These are phyloP conservation scores for Mucor mucedo DNA, from an alignment of 371 early-diverging fungal genomes.

Conservation along the genomic window DNA sequence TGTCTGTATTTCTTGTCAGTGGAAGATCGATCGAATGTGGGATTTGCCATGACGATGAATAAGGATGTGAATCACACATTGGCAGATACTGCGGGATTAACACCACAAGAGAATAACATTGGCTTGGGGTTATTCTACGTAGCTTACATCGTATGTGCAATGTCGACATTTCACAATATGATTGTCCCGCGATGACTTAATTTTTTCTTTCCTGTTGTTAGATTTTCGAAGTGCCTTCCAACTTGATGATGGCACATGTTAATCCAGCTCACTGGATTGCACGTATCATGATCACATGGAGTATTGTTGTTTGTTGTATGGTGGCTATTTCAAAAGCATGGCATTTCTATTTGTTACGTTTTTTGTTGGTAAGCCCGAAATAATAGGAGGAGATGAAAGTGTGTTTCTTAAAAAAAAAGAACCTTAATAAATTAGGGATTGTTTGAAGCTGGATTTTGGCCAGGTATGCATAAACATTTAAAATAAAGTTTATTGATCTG, in stretches of 20 bases:
- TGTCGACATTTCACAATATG: not conserved
- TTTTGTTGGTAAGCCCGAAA: slow-evolving; percentile 29
- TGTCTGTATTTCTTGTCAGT: slow-evolving; percentile 54
- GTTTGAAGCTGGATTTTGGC: slow-evolving; percentile 62
- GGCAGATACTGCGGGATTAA: slow-evolving; percentile 41
- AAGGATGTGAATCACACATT: slow-evolving; percentile 44
- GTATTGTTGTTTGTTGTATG: slow-evolving; percentile 55
- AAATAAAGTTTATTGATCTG: too few species aligned
- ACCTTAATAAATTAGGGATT: slow-evolving; percentile 25
- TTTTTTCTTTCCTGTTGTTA: not conserved
- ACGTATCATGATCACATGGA: slow-evolving; percentile 59
- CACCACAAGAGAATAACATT: slow-evolving; percentile 48
- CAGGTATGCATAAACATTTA: slow-evolving; percentile 28
- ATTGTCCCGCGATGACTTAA: not conserved
- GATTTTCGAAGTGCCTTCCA: slow-evolving; percentile 56
- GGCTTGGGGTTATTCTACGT: slow-evolving; percentile 56
- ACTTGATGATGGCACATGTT: slow-evolving; percentile 54
- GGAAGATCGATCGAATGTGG: slow-evolving; percentile 57
- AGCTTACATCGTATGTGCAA: slow-evolving; percentile 49
- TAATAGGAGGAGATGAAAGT: not conserved
- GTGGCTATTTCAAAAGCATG: slow-evolving; percentile 50
- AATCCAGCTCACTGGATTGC: slow-evolving; percentile 56
- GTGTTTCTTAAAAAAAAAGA: not conserved
- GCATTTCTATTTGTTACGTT: slow-evolving; percentile 55
- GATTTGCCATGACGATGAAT: slow-evolving; percentile 59